Evolutionary conservation across 306 rosid species (phyloP), one percentile per base, ranked within the genome.

Genomic region (Cicer cuneatum): DNA sequence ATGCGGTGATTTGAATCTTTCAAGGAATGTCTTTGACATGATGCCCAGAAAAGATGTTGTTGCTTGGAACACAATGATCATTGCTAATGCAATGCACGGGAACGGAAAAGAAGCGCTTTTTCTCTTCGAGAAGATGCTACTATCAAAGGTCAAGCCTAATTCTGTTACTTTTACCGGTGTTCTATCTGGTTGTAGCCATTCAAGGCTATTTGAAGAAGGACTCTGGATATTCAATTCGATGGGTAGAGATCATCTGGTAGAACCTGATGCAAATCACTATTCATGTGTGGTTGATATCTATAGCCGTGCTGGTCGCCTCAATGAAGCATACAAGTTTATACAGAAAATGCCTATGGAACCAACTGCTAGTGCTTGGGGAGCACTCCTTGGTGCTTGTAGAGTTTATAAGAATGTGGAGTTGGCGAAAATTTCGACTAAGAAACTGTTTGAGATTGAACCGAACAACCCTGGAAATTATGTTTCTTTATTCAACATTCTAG

Each of bases 111-210:
- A 84, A 65, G 86, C 39, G 16, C 75, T 86, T 73, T 66, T 65
- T 43, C 81, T 73, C 3, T 86, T 84, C 49, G 54, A 72, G 40
- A 73, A 67, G 45, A 84, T 86, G 83, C 69, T 81, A 66, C 74
- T 41, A 24, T 79, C 78, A 14, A 54, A 83, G 79, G 15, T 80
- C 60, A 79, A 73, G 69, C 86, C 90, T 18, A 86, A 84, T 73
- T 59, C 88, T 19, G 75, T 76, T 66, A 84, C 90, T 18, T 86
- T 73, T 65, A 79, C 80, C 7, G 85, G 88, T 60, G 83, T 84
- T 59, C 52, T 86, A 59, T 84, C 85, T 54, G 86, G 90, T 69
- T 84, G 90, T 82, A 82, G 90, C 64, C 90, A 86, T 81, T 84
- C 90, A 16, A 57, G 68, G 67, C 72, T 84, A n/a, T 86, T 84